Evolutionary conservation across 75 land plant species (phyloP).

Genomic region (Chamaecyparis obtusa): DNA sequence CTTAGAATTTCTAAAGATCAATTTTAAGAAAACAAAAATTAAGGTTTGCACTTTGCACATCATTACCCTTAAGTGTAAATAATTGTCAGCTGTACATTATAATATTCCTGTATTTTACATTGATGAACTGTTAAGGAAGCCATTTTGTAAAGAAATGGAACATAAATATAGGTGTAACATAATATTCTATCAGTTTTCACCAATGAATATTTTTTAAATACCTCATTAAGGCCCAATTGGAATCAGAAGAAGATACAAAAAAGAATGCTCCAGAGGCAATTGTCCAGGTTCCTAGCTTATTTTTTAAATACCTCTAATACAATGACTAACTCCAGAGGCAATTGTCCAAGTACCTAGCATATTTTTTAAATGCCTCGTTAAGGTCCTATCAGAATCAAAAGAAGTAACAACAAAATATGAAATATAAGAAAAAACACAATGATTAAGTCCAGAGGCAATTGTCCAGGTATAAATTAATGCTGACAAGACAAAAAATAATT

Average conservation of each 20-base stretch:
- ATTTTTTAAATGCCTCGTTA: not conserved
- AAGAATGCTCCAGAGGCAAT: not conserved
- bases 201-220: not conserved
- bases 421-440: not conserved
- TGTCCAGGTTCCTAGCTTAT: not conserved
- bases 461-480: not conserved
- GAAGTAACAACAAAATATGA: not conserved
- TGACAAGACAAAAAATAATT: not conserved
- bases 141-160: not conserved
- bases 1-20: not conserved
- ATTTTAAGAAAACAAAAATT: not conserved
- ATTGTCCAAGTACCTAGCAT: not conserved
- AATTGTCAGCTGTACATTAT: not conserved
- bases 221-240: not conserved
- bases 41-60: not conserved
- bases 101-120: not conserved
- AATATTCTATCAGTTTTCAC: not conserved
- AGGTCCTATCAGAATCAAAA: not conserved
- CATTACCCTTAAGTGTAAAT: not conserved
- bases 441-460: not conserved
- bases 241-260: not conserved
- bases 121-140: not conserved
- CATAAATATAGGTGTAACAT: not conserved
- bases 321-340: not conserved
- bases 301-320: too few species aligned